Base-by-base conservation (phyloP, 805 yeast species). In the Starmerella davenportii region DNA sequence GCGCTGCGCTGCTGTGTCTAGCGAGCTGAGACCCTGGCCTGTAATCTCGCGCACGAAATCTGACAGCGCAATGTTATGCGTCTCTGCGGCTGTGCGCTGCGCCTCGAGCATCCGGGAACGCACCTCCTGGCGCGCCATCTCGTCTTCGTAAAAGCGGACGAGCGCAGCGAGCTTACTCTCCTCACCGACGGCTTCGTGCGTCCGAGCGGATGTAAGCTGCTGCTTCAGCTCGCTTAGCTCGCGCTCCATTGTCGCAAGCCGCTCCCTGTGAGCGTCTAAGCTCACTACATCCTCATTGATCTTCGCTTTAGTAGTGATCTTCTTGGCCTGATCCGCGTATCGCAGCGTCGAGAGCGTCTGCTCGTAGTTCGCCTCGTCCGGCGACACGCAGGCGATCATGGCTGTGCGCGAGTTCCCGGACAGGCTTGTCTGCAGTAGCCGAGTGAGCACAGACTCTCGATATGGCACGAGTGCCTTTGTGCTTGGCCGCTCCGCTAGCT, bases 351-450 rank as follows among this genome's bases (percentile, higher is more conserved):
- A 76, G 47, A 74, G 54, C 0, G 82, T 74, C 50, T 80, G 93
- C 17, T 79, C 85, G 54, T 71, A 76, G 49, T 78, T 87, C 15
- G 72, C 64, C 0, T 93, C 92, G 21, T 31, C 38, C 3, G 48
- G 46, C 0, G 92, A 74, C 0, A 82, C 64, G 53, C 92, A 81
- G 17, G 90, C 90, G n/a, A 82, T 68, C 78, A 82, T 72, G 1
- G 76, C 76, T 0, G 93, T 84, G 51, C 77, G 79, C n/a, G 90
- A 76, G 51, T 79, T 78, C 1, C 94, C 94, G 1, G 90, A 82
- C 28, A 81, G 59, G 42, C 72, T 73, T 47, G 79, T 87, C 50
- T 74, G 75, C 44, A 80, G 60, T 2, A 80, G 59, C 71, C 85
- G 76, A 0, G 93, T 80, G 38, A 80, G 59, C 0, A 67, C 63